phyloP scores from a whole-genome alignment of 208 protist genomes.

The Leishmania braziliensis region DNA sequence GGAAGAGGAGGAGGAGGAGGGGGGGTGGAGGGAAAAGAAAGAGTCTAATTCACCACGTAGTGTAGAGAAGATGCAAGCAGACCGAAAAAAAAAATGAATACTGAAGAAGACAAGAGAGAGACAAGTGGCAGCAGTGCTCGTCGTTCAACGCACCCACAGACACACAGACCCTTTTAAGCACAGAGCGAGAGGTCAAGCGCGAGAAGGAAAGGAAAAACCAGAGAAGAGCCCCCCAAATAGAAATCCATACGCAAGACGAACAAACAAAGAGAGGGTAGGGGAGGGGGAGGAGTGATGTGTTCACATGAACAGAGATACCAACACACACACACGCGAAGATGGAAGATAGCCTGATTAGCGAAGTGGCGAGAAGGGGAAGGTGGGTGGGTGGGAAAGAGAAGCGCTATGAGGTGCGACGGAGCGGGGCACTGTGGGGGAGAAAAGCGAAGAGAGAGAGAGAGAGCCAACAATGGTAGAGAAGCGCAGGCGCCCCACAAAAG shows the following conservation, averaged over 20 bases:
- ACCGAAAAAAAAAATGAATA: neutral
- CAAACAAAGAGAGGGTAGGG: neutral
- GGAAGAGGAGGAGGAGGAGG: too few relatives aligned
- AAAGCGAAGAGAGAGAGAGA: neutral
- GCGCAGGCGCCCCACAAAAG: neutral
- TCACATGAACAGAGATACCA: conserved; percentile 1
- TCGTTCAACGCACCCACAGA: neutral
- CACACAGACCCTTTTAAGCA: neutral
- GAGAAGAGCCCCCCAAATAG: too few relatives aligned
- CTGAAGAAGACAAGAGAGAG: neutral
- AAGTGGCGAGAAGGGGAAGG: neutral
- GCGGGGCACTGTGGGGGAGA: neutral
- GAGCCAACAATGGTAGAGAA: neutral
- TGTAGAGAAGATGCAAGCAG: too few relatives aligned
- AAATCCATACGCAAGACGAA: neutral
- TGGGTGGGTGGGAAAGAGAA: neutral
- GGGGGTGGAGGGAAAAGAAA: too few relatives aligned
- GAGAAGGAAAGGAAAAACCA: too few relatives aligned
- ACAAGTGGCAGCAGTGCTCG: neutral
- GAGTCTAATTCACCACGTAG: too few relatives aligned
- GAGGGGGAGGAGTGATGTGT: neutral
- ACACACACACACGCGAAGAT: neutral
- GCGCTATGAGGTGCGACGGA: neutral
- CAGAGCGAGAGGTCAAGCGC: too few relatives aligned
- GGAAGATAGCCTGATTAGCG: too few relatives aligned